Evolutionary conservation across 2,329 filamentous ascomycete genomes (phyloP).

Genomic region (Nothophoma quercina): DNA sequence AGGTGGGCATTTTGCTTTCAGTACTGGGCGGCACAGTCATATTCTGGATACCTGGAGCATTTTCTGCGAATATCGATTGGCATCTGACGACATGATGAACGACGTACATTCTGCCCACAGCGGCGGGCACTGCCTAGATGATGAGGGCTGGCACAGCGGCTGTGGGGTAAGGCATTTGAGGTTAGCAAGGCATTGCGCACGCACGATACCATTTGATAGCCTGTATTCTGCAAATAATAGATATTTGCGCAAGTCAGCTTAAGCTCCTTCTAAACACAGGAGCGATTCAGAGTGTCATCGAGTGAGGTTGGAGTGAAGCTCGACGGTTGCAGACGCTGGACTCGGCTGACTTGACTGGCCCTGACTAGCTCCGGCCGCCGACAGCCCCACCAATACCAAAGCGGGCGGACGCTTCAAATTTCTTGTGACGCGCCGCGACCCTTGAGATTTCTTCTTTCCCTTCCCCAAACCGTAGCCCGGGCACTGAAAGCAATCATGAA

Average conservation of each 20-base stretch:
- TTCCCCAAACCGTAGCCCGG: conserved; percentile 51
- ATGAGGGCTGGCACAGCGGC: conserved; percentile 30
- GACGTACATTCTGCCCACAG: conserved; percentile 20
- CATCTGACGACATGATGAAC: conserved; percentile 46
- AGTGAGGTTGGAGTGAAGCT: conserved; percentile 25
- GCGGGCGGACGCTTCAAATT: conserved; percentile 35
- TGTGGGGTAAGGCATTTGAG: conserved; percentile 41
- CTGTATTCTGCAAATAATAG: conserved; percentile 31
- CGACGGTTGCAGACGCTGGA: conserved; percentile 6
- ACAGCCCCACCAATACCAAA: conserved; percentile 12
- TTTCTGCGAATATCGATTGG: conserved; percentile 41
- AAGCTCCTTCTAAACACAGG: not conserved
- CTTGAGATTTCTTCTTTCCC: conserved; percentile 50
- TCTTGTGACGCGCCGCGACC: conserved; percentile 39
- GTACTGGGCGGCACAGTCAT: conserved; percentile 37
- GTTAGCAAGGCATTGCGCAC: conserved; percentile 39
- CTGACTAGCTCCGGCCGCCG: not conserved
- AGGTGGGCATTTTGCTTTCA: conserved; percentile 16
- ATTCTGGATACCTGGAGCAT: conserved; percentile 44
- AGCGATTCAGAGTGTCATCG: not conserved
- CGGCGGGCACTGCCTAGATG: conserved; percentile 38
- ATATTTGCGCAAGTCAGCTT: not conserved
- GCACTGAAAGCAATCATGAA: conserved; percentile 68
- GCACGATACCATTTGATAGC: conserved; percentile 50
- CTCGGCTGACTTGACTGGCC: conserved; percentile 16